Evolutionary conservation across 2,329 filamentous ascomycete species (phyloP), one percentile per base, ranked within the genome.

Genomic region (Metarhizium rileyi): DNA sequence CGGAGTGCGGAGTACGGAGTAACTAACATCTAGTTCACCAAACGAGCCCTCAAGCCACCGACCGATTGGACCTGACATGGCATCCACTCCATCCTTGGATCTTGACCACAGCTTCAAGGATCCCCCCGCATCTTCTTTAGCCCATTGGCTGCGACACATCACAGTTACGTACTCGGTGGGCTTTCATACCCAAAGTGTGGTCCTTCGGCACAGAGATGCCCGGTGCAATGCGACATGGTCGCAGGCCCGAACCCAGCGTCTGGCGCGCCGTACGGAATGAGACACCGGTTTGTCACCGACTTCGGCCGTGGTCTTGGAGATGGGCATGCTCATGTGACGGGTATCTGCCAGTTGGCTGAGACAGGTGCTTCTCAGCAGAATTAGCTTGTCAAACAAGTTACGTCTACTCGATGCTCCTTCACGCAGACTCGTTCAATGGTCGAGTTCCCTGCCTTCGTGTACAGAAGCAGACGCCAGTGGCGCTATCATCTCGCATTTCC

Each of bases 131-230:
- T 23, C 16, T 20, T 12, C n/a, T n/a, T n/a, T n/a, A n/a, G 28
- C 28, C 40, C 47, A 44, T 49, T 49, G 48, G 48, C 48, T 43
- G 14, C 14, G 12, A 25, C 18, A 14, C 38, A 43, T 25, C 33
- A n/a, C 30, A 22, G 48, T 49, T 49, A 49, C 48, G 48, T 49
- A 49, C 43, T 45, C 25, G 23, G 42, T 38, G 47, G 23, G 47
- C 41, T 36, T 27, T 35, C 41, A n/a, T 22, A 38, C 25, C 42
- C 8, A 10, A 7, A 22, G n/a, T 40, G 36, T 40, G 36, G 22
- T 18, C 1, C 36, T 40, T 5, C n/a, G 33, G 33, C 14, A 36
- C 33, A 36, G 14, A 36, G 14, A 9, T 38, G n/a, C n/a, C 35
- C 35, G 18, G 16, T 22, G 35, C 35, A 38, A 10, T 5, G 30